Evolutionary conservation across 164 flowering plant species (phyloP), one percentile per base, ranked within the genome.

Genomic region (Liquidambar formosana): DNA sequence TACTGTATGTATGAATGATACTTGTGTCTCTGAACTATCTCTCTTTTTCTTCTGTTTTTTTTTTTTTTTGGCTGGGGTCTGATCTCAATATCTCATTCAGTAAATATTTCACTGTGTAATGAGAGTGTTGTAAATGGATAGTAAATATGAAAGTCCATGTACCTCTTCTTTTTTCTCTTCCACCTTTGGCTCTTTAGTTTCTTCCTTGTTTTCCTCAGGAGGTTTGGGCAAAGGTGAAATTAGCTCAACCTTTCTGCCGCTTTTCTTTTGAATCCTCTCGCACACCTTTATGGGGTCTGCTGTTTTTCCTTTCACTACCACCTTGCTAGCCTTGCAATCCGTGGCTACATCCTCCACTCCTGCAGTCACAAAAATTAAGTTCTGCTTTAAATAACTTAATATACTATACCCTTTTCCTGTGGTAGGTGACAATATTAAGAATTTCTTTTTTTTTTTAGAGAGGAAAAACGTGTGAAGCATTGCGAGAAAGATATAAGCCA

Each of bases 331-430:
- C 73, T 82, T 89, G 79, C 81, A 77, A 73, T 94, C 94, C 26
- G 93, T 67, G 46, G 63, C 79, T 64, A 94, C 94, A 22, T 86
- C 89, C 73, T 94, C 96, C 70, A 94, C 98, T 49, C 97, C 98
- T 94, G 67, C n/a, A n/a, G n/a, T 46, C 5, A 57, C 10, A 53
- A n/a, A 16, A 14, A n/a, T n/a, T n/a, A n/a, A n/a, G n/a, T n/a
- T n/a, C n/a, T n/a, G n/a, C n/a, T n/a, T n/a, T n/a, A n/a, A n/a
- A n/a, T n/a, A n/a, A n/a, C n/a, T n/a, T n/a, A n/a, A n/a, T 25
- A n/a, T 0, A 48, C 4, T 1, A 22, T 3, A 63, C 3, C 10
- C 21, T 22, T 41, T 21, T 5, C 23, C 41, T 5, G 21, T 33
- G 22, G 44, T 27, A n/a, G 26, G 23, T 28, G 67, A 47, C 12